Base-by-base conservation (phyloP, 306 rosid genomes). In the Trichosanthes cucumerina region DNA sequence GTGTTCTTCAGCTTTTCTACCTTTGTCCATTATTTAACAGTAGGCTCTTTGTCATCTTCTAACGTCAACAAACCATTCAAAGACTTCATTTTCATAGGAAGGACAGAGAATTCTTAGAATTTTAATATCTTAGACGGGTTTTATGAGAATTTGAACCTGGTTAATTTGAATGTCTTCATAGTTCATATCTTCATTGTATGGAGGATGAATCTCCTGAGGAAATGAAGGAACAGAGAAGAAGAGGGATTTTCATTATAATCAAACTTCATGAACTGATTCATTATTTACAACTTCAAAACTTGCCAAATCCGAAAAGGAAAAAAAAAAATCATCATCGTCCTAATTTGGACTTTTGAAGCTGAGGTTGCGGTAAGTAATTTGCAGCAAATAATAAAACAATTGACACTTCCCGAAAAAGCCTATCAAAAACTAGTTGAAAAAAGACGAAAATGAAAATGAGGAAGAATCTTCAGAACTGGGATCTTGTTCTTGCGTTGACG, bases 401-500 rank as follows among this genome's bases (percentile, higher is more conserved):
- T 69, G 26, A 44, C 53, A 69, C 33, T 38, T 41, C 53, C 56
- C 10, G 36, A 70, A 19, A 38, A 11, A 43, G 3, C 54, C 76
- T 24, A 21, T 13, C 23, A 70, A 34, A 60, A 44, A 44, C 75
- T 68, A 68, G 33, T 38, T 19, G 49, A 68, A 36, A 36, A 36
- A 39, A 4, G 75, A 36, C 13, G 49, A 63, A 63, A 63, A 63
- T 63, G 73, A 39, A 69, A 43, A 21, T 13, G 26, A 69, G 0
- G 31, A 70, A 21, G 56, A 70, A 47, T 47, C 24, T 46, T 47
- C 58, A 72, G 77, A 15, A 72, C 59, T 72, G 1, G 59, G 59
- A 72, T 72, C 77, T 12, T 59, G 66, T 59, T 44, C 79, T 57
- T 59, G 65, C 0, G 66, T 78, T 68, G 79, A 63, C 0, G 64